Conservation (phyloP, 75 land plant genomes). For the Selaginella tamariscina region DNA sequence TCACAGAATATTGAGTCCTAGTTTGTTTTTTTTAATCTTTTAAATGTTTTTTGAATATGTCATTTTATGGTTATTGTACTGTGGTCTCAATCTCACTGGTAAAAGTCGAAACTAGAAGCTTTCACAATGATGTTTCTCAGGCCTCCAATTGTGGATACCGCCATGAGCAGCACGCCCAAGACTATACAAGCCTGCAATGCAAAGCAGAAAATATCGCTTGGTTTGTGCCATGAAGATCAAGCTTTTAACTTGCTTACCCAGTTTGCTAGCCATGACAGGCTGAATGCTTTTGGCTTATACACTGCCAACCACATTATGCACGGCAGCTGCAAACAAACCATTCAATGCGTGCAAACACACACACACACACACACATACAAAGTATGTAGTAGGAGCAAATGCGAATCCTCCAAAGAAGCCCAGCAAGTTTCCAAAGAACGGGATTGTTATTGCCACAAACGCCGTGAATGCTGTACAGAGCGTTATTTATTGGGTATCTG, state of each 20-base stretch:
- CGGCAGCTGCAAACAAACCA: constrained; percentile 16
- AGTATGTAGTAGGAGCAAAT: constrained; percentile 49
- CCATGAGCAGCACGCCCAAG: not conserved
- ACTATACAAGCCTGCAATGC: not conserved
- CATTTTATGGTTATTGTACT: too few species aligned
- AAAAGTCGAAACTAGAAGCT: not conserved
- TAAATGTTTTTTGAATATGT: too few species aligned
- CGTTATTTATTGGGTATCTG: not conserved
- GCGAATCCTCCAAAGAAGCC: constrained; percentile 58
- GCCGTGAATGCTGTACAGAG: constrained; percentile 27
- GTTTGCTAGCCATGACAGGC: constrained; percentile 29
- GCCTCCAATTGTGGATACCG: constrained; percentile 11
- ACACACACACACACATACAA: constrained; percentile 25
- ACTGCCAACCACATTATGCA: constrained; percentile 35
- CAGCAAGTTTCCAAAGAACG: constrained; percentile 48
- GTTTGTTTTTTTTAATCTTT: too few species aligned
- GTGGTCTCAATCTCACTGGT: too few species aligned
- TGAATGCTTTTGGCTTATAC: constrained; percentile 27
- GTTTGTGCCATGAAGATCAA: too few species aligned
- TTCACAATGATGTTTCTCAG: constrained; percentile 3
- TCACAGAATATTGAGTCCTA: too few species aligned
- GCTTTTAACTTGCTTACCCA: constrained; percentile 23
- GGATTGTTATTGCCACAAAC: constrained; percentile 34
- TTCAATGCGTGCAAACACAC: not conserved
- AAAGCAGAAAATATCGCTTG: not conserved